phyloP scores from a whole-genome alignment of 2,329 filamentous ascomycete species.

The Phyllosticta citriasiana region DNA sequence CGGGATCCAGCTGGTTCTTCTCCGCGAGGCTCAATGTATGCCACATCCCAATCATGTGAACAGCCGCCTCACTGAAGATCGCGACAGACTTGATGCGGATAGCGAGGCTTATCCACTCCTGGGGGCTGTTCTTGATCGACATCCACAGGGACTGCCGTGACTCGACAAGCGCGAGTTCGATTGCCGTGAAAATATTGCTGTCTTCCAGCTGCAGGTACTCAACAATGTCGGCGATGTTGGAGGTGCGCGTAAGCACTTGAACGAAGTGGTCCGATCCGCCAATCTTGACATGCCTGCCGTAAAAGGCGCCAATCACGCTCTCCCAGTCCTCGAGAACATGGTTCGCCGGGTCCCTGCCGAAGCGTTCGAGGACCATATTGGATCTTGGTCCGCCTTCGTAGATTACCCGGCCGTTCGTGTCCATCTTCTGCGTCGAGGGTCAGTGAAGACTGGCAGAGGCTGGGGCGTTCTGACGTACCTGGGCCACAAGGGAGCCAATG shows the following conservation, averaged over 20 bases:
- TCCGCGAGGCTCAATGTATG: conserved; percentile 15
- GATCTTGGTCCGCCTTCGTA: conserved; percentile 15
- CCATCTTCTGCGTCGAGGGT: conserved; percentile 22
- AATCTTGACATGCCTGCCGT: conserved; percentile 33
- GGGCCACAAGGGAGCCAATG: not conserved
- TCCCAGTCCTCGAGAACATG: conserved; percentile 29
- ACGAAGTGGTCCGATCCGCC: conserved; percentile 29
- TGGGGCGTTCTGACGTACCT: not conserved
- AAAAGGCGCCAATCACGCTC: conserved; percentile 37
- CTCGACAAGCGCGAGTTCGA: conserved; percentile 39
- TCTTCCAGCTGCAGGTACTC: conserved; percentile 36
- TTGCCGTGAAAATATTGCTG: conserved; percentile 31
- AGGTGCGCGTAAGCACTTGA: conserved; percentile 30
- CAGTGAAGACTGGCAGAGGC: not conserved
- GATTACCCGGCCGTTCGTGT: conserved; percentile 21
- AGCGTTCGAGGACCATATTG: conserved; percentile 12
- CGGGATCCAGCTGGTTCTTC: conserved; percentile 15
- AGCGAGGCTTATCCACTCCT: conserved; percentile 36
- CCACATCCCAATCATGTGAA: conserved; percentile 37
- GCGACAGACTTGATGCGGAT: conserved; percentile 35
- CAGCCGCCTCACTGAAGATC: conserved; percentile 36
- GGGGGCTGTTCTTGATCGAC: conserved; percentile 33
- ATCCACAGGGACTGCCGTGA: conserved; percentile 37
- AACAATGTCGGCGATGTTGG: conserved; percentile 34
- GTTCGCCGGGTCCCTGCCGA: conserved; percentile 12